Evolutionary conservation across 805 yeast genomes (phyloP), one percentile per base, ranked within the genome.

Genomic region (fission yeast (Schizosaccharomyces pombe)): DNA sequence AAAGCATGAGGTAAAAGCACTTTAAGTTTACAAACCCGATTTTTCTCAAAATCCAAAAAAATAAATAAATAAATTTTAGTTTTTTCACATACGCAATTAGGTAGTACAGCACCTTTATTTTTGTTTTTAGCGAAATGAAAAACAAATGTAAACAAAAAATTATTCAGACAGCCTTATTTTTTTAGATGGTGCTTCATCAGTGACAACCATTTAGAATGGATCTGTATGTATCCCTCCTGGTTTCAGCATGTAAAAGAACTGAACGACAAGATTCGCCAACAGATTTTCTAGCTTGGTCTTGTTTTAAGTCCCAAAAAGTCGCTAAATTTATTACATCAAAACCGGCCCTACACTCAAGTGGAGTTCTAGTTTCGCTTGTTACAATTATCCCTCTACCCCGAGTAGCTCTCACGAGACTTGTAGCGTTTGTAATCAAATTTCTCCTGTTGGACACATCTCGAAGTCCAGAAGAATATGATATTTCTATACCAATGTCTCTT

Each of bases 401-500:
- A 0, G 94, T 75, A 11, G 94, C 85, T 58, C 98, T 68, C 9
- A 85, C 73, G 14, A 91, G 73, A 60, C 83, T 79, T 55, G 82
- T 72, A 1, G 79, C 75, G 63, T 85, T 87, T 33, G 79, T 72
- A 40, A 87, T 78, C 57, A 82, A 77, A 55, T 76, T 76, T 43
- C 79, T 72, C 58, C 89, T 72, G 19, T 72, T 64, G 54, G 47
- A 58, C 26, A 53, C 12, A 37, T 61, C 62, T 16, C 53, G 53
- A 5, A 49, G 22, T 47, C 79, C 70, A 32, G 76, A 70, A 5
- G 75, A 64, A 66, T 89, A 89, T 51, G 77, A 73, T 6, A 91
- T 73, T 63, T 91, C 98, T 58, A 91, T 75, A 59, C 78, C 77
- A 28, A 85, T 75, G 1, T 97, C 97, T 53, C 85, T 75, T 19